A percentile compares a stretch with the other conserved stretches of the same genome.
Conservation (phyloP, 345 rosid species). For the Arabis alpina region DNA sequence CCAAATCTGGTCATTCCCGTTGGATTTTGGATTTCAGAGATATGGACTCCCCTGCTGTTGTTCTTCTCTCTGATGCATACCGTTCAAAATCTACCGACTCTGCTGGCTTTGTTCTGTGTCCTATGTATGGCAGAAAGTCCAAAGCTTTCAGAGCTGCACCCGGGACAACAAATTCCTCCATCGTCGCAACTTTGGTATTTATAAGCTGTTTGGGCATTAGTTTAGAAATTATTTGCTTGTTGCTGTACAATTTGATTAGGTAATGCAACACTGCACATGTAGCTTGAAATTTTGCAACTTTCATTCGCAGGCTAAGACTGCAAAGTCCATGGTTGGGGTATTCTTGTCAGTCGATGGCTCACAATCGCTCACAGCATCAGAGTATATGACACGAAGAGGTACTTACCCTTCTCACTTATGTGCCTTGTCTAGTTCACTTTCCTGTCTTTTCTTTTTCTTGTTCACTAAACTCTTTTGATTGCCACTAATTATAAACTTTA, state of each 20-base stretch:
- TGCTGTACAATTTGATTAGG: conserved; percentile 4
- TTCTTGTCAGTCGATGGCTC: conserved; percentile 74
- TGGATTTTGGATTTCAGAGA: conserved; percentile 99
- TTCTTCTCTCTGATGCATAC: conserved; percentile 74
- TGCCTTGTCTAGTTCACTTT: conserved; percentile 12
- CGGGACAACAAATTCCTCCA: conserved; percentile 85
- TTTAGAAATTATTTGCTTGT: conserved; percentile 16
- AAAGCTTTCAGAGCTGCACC: conserved; percentile 97
- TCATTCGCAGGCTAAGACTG: conserved; percentile 81
- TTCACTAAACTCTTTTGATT: conserved; percentile 3
- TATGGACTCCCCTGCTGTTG: conserved; percentile 84
- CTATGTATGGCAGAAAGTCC: conserved; percentile 93
- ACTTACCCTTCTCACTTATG: conserved; percentile 28
- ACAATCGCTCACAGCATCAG: conserved; percentile 62
- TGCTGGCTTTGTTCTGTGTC: conserved; percentile 87
- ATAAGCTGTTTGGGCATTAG: conserved; percentile 31
- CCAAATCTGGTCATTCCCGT: conserved; percentile 74
- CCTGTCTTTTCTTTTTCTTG: conserved; percentile 7
- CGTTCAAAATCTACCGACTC: conserved; percentile 65
- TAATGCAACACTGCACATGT: conserved; percentile 27
- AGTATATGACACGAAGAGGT: conserved; percentile 86
- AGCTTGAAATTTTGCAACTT: conserved; percentile 30
- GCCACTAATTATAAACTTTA: conserved; percentile 12
- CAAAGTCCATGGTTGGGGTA: conserved; percentile 82
- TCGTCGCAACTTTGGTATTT: conserved; percentile 75